Conservation (phyloP, 805 yeast species). For the Kazachstania martiniae region DNA sequence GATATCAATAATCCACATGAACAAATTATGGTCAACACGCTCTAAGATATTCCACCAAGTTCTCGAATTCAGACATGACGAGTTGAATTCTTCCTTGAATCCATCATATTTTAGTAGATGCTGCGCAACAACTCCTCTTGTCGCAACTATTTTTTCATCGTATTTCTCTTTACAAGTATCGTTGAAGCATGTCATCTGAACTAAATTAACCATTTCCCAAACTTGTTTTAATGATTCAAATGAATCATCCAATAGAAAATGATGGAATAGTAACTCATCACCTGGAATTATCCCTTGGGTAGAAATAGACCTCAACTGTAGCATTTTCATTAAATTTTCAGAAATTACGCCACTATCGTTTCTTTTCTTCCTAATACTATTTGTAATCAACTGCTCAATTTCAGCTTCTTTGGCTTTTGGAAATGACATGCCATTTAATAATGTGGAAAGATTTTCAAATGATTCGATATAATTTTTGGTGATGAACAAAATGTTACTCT, state of each 20-base stretch:
- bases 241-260: conserved; percentile 18
- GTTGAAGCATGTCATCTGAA: conserved; percentile 26
- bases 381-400: conserved; percentile 15
- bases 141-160: conserved; percentile 20
- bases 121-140: conserved; percentile 27
- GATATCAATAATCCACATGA: conserved; percentile 28
- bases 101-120: conserved; percentile 23
- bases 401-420: conserved; percentile 25
- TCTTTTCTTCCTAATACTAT: conserved; percentile 11
- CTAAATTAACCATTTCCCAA: conserved; percentile 25
- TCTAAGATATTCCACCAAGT: conserved; percentile 27
- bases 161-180: conserved; percentile 20
- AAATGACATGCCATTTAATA: conserved; percentile 22
- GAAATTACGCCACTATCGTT: conserved; percentile 7
- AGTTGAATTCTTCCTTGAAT: conserved; percentile 24
- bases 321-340: conserved; percentile 18
- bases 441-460: conserved; percentile 28
- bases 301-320: conserved; percentile 30
- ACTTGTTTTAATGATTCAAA: conserved; percentile 13
- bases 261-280: conserved; percentile 28
- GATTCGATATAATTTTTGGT: conserved; percentile 27
- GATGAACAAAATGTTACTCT: conserved; percentile 16
- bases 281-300: conserved; percentile 27
- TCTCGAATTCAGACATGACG: conserved; percentile 20
- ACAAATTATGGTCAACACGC: conserved; percentile 23